Evolutionary conservation across 139 green algal genomes (phyloP), one percentile per base, ranked within the genome.

Genomic region (Limnomonas spitsbergensis): DNA sequence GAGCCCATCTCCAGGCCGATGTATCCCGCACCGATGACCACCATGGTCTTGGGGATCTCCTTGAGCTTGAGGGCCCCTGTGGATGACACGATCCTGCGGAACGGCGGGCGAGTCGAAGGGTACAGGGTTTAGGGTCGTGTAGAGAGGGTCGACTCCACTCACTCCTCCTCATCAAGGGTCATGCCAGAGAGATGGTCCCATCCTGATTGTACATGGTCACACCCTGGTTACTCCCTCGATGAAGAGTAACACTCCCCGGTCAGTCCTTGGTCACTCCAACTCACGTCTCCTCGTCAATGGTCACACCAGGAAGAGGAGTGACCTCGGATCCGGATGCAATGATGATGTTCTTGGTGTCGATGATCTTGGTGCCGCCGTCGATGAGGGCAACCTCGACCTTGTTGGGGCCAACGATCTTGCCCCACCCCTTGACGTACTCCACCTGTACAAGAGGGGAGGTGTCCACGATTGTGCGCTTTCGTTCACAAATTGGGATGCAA

Each of bases 1-100:
- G 85, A 94, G 2, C 94, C 96, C 92, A 99, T 95, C 91, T 99
- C 96, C 70, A 99, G 89, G 2, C 96, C 96, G 71, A 99, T 99
- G 86, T 96, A 91, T 37, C 96, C 96, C 0, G 93, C 94, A 1
- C 96, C 96, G 67, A 99, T 98, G 27, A 99, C 94, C 27, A 98
- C 89, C 91, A 99, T 86, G 34, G 81, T 92, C 80, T 95, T 90
- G 0, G 96, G 96, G 7, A 99, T 86, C 26, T 91, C 73, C 47
- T 95, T 92, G 38, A 99, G 88, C 0, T 76, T 82, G 2, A 99
- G 88, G 0, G 95, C 96, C 2, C 96, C 96, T 3, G 96, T 99
- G n/a, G 93, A 98, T 2, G 93, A 96, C 31, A 99, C 94, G 54
- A 99, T 94, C 61, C 90, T 95, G 85, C 53, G 78, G 27, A n/a